phyloP scores from a whole-genome alignment of 768 basidiomycete genomes.

The Auriscalpium vulgare region DNA sequence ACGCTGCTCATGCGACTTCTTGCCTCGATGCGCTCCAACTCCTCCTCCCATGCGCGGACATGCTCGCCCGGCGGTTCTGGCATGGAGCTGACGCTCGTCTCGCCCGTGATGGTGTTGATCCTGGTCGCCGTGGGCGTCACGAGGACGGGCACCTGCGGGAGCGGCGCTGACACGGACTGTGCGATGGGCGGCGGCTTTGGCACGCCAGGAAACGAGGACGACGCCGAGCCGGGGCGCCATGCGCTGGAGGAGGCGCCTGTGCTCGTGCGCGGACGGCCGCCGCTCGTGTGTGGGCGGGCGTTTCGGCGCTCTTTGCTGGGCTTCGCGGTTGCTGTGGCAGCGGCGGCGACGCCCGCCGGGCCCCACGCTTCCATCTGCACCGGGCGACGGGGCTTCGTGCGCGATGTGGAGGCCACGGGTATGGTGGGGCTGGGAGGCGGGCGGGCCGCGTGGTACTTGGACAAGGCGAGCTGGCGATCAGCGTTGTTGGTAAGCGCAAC shows the following conservation, averaged over 20 bases:
- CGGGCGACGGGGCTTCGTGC: neutral
- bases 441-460: conserved; percentile 41
- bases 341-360: neutral
- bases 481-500: conserved; percentile 64
- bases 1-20: conserved; percentile 34
- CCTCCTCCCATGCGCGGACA: conserved; percentile 65
- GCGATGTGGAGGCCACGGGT: conserved; percentile 12
- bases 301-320: conserved; percentile 4
- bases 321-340: neutral
- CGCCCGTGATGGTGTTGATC: neutral
- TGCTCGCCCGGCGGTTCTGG: conserved; percentile 29
- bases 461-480: conserved; percentile 56
- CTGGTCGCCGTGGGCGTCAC: neutral
- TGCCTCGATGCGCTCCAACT: conserved; percentile 63
- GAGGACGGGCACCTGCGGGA: neutral
- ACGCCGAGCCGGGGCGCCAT: conserved; percentile 4
- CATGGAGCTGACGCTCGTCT: conserved; percentile 23
- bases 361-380: neutral
- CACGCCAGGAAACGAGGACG: neutral
- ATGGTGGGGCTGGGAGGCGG: conserved; percentile 4
- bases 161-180: neutral
- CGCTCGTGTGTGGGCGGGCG: neutral
- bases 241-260: neutral
- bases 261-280: neutral
- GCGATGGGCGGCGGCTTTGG: too few relatives aligned